Evolutionary conservation across 1,284 basidiomycete species (phyloP).

Genomic region (Apiotrichum siamense): DNA sequence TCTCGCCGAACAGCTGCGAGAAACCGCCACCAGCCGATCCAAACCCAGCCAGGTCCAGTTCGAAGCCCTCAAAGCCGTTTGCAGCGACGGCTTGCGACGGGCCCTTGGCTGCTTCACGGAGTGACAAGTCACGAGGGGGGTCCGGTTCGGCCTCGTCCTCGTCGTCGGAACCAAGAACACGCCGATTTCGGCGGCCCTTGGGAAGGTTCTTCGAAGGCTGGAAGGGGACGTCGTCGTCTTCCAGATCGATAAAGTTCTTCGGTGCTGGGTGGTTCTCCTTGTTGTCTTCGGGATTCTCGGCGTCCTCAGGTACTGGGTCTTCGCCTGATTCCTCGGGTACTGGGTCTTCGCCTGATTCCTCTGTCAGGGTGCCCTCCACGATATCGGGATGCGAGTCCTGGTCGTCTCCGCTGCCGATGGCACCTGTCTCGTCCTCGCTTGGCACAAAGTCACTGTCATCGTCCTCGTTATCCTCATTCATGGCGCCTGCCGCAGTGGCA

Average conservation of each 20-base stretch:
- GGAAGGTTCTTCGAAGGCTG: background rate
- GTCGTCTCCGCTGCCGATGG: background rate
- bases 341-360: too few relatives aligned
- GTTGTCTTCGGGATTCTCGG: slow-evolving; percentile 7
- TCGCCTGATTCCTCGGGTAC: background rate
- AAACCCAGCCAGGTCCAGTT: slow-evolving; percentile 25
- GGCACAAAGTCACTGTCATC: slow-evolving; percentile 6
- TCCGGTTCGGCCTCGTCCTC: slow-evolving; percentile 15
- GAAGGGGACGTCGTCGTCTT: slow-evolving; percentile 12
- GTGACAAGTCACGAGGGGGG: background rate
- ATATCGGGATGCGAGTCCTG: background rate
- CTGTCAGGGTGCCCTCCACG: background rate
- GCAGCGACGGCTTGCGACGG: background rate
- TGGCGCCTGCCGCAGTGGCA: slow-evolving; percentile 3
- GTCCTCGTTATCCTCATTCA: slow-evolving; percentile 11
- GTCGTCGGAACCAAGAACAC: slow-evolving; percentile 28
- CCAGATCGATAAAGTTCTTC: background rate
- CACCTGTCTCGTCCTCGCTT: slow-evolving; percentile 6
- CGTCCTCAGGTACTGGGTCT: background rate
- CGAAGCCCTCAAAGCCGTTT: background rate
- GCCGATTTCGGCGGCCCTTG: slow-evolving; percentile 11
- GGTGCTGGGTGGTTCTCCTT: slow-evolving; percentile 3
- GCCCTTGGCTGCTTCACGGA: background rate
- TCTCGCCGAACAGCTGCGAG: slow-evolving; percentile 40
- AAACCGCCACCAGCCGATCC: slow-evolving; percentile 27